Evolutionary conservation across 202 grass and related monocot species (phyloP), one percentile per base, ranked within the genome.

Genomic region (Carex sylvatica): DNA sequence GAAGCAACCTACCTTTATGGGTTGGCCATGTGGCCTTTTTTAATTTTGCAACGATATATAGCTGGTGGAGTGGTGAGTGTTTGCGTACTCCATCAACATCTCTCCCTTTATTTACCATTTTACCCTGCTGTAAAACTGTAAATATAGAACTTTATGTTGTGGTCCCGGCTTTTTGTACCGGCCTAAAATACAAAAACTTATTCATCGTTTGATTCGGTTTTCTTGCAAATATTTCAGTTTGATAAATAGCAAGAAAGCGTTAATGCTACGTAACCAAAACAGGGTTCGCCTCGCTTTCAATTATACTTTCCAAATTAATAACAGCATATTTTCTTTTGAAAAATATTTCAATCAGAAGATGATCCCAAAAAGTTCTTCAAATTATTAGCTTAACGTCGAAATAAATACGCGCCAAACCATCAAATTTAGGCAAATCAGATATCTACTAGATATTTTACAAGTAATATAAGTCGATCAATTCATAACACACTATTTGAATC

Each of bases 1-100:
- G 70, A 75, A 84, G 74, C 65, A 68, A 86, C 79, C 86, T 36
- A 82, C 35, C 81, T 87, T 87, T 80, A 68, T 82, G 84, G 81
- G 76, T 38, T 93, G 86, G 70, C 84, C 82, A 88, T 85, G 88
- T 93, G 91, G 65, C 58, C 77, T 84, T 82, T 82, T 72, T 80
- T 86, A 78, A 82, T 85, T 47, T 82, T 67, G 22, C 15, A 15
- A 74, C 24, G 47, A 54, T 74, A 18, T 53, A 47, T 71, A 18
- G 24, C 12, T 74, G 20, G 20, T 36, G 35, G 35, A 36, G 4
- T 74, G 23, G 23, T 74, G 71, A 47, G 47, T 53, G 47, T 54
- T 54, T 74, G 71, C 71, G 71, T 74, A 74, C 71, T 55, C 49
- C 40, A 82, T 69, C 28, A 31, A 47, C 9, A 20, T 51, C 6